A percentile compares a stretch with the other conserved stretches of the same genome.
phyloP scores from a whole-genome alignment of 1,284 basidiomycete genomes.

The Cutaneotrichosporon spelunceum region DNA sequence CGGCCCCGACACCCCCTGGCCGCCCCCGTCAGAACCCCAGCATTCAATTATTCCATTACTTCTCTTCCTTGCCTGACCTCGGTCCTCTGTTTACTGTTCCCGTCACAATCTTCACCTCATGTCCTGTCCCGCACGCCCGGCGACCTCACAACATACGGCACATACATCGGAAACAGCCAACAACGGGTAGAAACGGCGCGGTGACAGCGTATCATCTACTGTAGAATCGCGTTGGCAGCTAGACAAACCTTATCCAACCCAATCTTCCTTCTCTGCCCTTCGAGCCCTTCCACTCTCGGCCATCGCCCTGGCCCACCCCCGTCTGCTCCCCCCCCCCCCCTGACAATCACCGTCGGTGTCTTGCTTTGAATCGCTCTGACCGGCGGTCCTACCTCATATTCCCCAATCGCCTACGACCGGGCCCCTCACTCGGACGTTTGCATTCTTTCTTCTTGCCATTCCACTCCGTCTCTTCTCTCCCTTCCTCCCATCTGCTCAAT shows the following conservation, averaged over 20 bases:
- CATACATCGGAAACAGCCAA: too few relatives aligned
- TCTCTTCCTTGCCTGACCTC: not conserved
- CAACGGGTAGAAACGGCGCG: not conserved
- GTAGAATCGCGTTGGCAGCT: not conserved
- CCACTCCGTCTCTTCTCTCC: not conserved
- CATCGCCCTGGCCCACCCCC: not conserved
- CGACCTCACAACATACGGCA: not conserved
- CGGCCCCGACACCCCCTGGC: not conserved
- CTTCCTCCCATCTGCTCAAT: not conserved
- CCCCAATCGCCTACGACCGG: not conserved
- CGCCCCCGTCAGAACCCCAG: not conserved
- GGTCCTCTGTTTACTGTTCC: not conserved
- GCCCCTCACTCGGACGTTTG: not conserved
- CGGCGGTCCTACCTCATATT: not conserved
- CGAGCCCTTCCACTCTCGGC: not conserved
- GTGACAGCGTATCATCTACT: not conserved
- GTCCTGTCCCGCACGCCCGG: not conserved
- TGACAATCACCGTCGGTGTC: not conserved
- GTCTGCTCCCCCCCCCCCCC: too few relatives aligned
- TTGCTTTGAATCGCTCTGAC: not conserved
- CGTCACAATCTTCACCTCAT: not conserved
- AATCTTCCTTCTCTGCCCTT: not conserved
- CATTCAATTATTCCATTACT: slow-evolving; percentile 2
- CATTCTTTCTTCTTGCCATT: not conserved
- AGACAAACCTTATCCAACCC: not conserved